phyloP scores from a whole-genome alignment of 1,139 yeast species.

The Protomyces inundatus region DNA sequence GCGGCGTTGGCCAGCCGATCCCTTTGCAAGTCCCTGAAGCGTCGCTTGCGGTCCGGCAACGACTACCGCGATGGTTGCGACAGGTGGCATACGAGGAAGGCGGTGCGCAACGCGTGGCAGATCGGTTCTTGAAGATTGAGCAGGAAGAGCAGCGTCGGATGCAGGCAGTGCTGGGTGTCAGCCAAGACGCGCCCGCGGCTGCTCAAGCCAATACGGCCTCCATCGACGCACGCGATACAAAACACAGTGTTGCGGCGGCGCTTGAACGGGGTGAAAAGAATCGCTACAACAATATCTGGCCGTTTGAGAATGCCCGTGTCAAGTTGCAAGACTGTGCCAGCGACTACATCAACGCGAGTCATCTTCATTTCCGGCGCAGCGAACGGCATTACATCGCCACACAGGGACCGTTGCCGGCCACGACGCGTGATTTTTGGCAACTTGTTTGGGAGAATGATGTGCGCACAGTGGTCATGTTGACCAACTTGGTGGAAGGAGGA shows the following conservation, averaged over 20 bases:
- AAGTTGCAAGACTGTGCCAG: slow-evolving; percentile 40
- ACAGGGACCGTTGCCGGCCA: slow-evolving; percentile 75
- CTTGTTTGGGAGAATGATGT: slow-evolving; percentile 59
- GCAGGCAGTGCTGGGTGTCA: slow-evolving; percentile 34
- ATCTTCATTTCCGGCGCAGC: slow-evolving; percentile 42
- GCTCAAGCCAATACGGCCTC: slow-evolving; percentile 28
- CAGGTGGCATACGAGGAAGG: slow-evolving; percentile 34
- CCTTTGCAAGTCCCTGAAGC: slow-evolving; percentile 31
- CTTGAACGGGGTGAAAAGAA: slow-evolving; percentile 63
- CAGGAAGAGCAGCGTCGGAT: slow-evolving; percentile 41
- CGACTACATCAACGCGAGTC: slow-evolving; percentile 63
- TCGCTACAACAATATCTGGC: slow-evolving; percentile 72
- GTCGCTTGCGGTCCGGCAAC: slow-evolving; percentile 15
- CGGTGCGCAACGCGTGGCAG: slow-evolving; percentile 40
- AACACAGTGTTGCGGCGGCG: slow-evolving; percentile 57
- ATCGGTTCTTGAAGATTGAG: slow-evolving; percentile 41
- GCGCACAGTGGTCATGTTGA: slow-evolving; percentile 64
- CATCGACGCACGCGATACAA: slow-evolving; percentile 38
- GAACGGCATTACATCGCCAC: slow-evolving; percentile 62
- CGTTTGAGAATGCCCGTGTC: slow-evolving; percentile 79
- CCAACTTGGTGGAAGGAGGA: slow-evolving; percentile 53
- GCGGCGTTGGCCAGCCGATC: slow-evolving; percentile 32
- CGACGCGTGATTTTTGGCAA: slow-evolving; percentile 78
- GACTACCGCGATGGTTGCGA: slow-evolving; percentile 41
- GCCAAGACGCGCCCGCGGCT: background rate